A percentile compares a stretch with the other conserved stretches of the same genome.
Evolutionary conservation across 192 early-diverging fungal genomes (phyloP).

Genomic region (Entomortierella chlamydospora): DNA sequence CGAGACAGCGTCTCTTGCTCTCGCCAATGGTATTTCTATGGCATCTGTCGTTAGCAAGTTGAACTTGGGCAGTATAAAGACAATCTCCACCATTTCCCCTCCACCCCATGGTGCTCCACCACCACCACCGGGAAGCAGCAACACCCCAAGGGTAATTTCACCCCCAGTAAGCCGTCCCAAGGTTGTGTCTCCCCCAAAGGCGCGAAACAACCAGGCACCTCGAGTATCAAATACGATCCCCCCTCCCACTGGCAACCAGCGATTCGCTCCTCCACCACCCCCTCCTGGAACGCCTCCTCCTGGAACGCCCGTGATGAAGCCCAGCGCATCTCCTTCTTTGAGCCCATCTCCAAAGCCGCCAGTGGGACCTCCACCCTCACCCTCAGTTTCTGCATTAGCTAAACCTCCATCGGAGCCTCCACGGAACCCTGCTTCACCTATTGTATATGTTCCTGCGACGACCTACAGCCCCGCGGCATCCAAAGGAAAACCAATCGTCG

Average conservation of each 20-base stretch:
- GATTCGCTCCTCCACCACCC: conserved; percentile 11
- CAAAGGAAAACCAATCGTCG: conserved; percentile 23
- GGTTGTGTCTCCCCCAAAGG: conserved; percentile 22
- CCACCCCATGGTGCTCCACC: conserved; percentile 43
- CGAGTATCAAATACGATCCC: conserved; percentile 36
- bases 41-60: conserved; percentile 24
- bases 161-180: conserved; percentile 29
- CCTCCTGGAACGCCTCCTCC: conserved; percentile 34
- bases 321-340: conserved; percentile 21
- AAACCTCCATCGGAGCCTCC: conserved; percentile 2
- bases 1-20: conserved; percentile 39
- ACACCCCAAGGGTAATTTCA: conserved; percentile 28
- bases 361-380: conserved; percentile 29
- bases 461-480: conserved; percentile 35
- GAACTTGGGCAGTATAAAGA: conserved; percentile 19
- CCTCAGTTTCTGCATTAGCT: neutral
- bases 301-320: conserved; percentile 27
- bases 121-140: conserved; percentile 10
- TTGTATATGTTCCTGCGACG: conserved; percentile 38
- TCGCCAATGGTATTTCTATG: conserved; percentile 35
- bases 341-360: conserved; percentile 29
- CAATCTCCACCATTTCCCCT: conserved; percentile 41
- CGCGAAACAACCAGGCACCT: neutral
- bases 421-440: conserved; percentile 30
- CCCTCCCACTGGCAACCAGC: conserved; percentile 14